Base-by-base conservation (phyloP, 2,329 filamentous ascomycete species). In the Ophiostoma piceae region DNA sequence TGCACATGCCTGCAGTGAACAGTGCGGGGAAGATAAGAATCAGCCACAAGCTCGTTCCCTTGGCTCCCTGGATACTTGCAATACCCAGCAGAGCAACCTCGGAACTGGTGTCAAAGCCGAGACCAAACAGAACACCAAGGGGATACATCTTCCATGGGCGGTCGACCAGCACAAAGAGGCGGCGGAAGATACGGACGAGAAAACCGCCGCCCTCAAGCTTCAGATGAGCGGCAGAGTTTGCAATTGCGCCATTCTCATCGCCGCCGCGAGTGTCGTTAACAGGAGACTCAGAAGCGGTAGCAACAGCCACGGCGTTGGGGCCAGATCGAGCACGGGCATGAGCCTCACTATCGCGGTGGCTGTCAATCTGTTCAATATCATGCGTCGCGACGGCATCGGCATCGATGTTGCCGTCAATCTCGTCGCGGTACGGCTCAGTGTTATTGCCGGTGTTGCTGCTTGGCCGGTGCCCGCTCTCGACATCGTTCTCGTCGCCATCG, bases 141-240 rank as follows among this genome's bases (percentile, higher is more conserved):
- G 92, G 93, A 74, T 96, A 95, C 93, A 97, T 97, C 79, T 98
- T 98, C 94, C 94, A 98, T 0, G 92, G 90, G 5, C 86, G 80
- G 74, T 90, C 87, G 41, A 90, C 84, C 32, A 96, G 81, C 60
- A 87, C 88, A 79, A 98, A 97, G 72, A 96, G 83, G 72, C 83
- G 86, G 71, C 90, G 88, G 68, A 97, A 87, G 1, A 95, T 77
- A 0, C 83, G 82, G 35, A 91, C 89, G 54, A 97, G 79, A 69
- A 93, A 87, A 0, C 94, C 94, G 0, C 86, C 90, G 0, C 92
- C 92, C 74, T 94, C 89, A 16, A 96, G 84, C 71, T 88, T 85
- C 76, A 92, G 86, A 43, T 86, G 82, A 3, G 66, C 84, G 73
- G 73, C 83, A 75, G 60, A 76, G 1, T 76, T 75, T 43, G 76